Evolutionary conservation across 2,329 filamentous ascomycete species (phyloP).

Genomic region (Chaetomiaceae sp.): DNA sequence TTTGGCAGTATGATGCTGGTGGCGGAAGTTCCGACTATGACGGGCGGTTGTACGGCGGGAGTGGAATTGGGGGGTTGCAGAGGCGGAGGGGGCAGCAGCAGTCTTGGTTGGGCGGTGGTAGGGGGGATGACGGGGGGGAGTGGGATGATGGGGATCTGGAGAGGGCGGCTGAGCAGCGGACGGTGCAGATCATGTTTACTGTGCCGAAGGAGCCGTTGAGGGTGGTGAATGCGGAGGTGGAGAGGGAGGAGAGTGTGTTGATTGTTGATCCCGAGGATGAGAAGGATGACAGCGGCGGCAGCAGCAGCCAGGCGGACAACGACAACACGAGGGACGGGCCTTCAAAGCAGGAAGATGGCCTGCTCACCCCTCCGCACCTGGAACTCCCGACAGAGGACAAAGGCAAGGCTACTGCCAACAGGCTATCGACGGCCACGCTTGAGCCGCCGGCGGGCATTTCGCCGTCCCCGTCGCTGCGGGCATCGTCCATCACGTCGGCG

Average conservation of each 20-base stretch:
- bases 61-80: conserved; percentile 41
- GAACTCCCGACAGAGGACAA: background rate
- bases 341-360: background rate
- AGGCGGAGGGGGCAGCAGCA: conserved; percentile 31
- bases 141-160: conserved; percentile 73
- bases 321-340: background rate
- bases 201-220: conserved; percentile 80
- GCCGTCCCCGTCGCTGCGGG: conserved; percentile 26
- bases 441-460: conserved; percentile 6
- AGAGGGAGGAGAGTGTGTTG: conserved; percentile 39
- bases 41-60: conserved; percentile 33
- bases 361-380: background rate
- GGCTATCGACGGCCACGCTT: background rate
- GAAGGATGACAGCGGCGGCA: background rate
- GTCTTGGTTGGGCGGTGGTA: conserved; percentile 48
- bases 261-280: conserved; percentile 37
- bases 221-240: conserved; percentile 77
- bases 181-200: conserved; percentile 87
- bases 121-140: conserved; percentile 46
- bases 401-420: background rate
- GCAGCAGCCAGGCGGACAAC: background rate
- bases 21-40: conserved; percentile 41
- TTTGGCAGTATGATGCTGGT: conserved; percentile 27
- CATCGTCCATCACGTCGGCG: conserved; percentile 30
- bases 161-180: conserved; percentile 62